Conservation (phyloP, 2,329 filamentous ascomycete genomes). For the Colletotrichum zoysiae region DNA sequence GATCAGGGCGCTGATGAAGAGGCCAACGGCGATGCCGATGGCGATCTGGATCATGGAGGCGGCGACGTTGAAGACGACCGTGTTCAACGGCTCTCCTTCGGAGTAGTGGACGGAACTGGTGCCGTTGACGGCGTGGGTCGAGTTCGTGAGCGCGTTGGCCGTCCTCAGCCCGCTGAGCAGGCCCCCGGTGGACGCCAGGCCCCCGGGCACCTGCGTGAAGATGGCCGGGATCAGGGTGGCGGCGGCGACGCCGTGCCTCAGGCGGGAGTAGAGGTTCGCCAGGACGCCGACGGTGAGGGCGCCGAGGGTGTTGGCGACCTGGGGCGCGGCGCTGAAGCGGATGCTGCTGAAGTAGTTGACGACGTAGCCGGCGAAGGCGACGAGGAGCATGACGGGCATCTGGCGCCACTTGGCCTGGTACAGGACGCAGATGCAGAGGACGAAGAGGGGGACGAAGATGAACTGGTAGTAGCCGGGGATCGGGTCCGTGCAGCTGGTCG, state of each 20-base stretch:
- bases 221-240: slow-evolving; percentile 62
- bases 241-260: slow-evolving; percentile 64
- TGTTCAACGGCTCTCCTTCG: slow-evolving; percentile 47
- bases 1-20: slow-evolving; percentile 63
- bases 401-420: slow-evolving; percentile 88
- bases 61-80: slow-evolving; percentile 59
- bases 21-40: slow-evolving; percentile 63
- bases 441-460: slow-evolving; percentile 80
- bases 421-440: slow-evolving; percentile 78
- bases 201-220: slow-evolving; percentile 63
- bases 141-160: slow-evolving; percentile 59
- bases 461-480: slow-evolving; percentile 66
- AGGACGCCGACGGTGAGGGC: slow-evolving; percentile 81
- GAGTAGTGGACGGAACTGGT: slow-evolving; percentile 48
- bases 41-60: slow-evolving; percentile 66
- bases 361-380: slow-evolving; percentile 79
- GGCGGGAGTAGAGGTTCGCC: slow-evolving; percentile 80
- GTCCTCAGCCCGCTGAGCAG: slow-evolving; percentile 59
- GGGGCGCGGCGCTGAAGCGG: slow-evolving; percentile 76
- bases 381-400: slow-evolving; percentile 80
- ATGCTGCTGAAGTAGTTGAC: slow-evolving; percentile 80
- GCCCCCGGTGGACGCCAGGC: slow-evolving; percentile 60
- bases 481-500: slow-evolving; percentile 56
- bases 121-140: slow-evolving; percentile 51
- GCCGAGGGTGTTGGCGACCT: slow-evolving; percentile 82